Percentiles rank a stretch among this genome's conserved stretches.
phyloP scores from a whole-genome alignment of 75 land plant genomes.

The Picea glauca region DNA sequence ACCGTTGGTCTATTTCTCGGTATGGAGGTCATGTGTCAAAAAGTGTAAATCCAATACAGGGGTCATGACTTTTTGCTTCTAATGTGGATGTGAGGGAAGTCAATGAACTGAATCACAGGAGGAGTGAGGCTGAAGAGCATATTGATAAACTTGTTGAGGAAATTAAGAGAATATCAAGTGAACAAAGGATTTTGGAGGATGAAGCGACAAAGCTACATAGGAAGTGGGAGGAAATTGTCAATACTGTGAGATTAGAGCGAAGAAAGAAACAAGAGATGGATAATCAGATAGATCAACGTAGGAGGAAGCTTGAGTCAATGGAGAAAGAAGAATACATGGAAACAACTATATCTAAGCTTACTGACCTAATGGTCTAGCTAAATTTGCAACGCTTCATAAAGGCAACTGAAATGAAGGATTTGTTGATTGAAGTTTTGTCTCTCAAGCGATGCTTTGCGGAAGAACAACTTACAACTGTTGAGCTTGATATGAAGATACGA shows the following conservation, averaged over 20 bases:
- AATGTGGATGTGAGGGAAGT: too few species aligned
- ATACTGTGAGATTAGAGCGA: conserved; percentile 36
- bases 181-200: too few species aligned
- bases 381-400: conserved; percentile 42
- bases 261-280: conserved; percentile 62
- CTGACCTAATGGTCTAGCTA: conserved; percentile 35
- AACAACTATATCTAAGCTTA: conserved; percentile 49
- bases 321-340: conserved; percentile 62
- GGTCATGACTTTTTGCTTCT: too few species aligned
- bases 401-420: conserved; percentile 61
- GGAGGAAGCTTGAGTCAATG: conserved; percentile 51
- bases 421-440: conserved; percentile 44
- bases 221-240: conserved; percentile 69
- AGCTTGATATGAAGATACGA: conserved; percentile 73
- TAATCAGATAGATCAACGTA: conserved; percentile 66
- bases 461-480: conserved; percentile 46
- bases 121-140: too few species aligned
- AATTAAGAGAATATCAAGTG: too few species aligned
- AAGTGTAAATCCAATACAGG: too few species aligned
- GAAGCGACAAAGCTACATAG: too few species aligned
- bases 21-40: too few species aligned
- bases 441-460: conserved; percentile 38
- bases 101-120: too few species aligned
- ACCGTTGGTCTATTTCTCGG: too few species aligned
- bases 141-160: too few species aligned